These are phyloP conservation scores for Yamadazyma epiphylla DNA, from an alignment of 1,139 yeast species.

Conservation along the genomic window DNA sequence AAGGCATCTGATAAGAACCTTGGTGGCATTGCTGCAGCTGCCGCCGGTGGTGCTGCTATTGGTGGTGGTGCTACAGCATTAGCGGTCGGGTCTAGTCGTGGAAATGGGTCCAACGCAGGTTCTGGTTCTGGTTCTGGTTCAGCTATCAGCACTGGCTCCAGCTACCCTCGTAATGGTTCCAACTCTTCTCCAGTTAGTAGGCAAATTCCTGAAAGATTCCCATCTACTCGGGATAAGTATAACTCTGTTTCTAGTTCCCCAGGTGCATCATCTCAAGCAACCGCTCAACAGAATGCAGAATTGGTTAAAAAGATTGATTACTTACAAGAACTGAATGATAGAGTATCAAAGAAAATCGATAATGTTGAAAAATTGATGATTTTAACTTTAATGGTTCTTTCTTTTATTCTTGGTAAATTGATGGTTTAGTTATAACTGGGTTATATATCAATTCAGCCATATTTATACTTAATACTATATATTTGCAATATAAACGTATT, in stretches of 20 bases:
- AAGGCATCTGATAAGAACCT: no score
- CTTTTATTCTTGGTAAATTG: conserved; percentile 15
- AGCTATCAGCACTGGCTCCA: neutral
- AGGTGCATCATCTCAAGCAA: neutral
- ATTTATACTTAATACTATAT: no score
- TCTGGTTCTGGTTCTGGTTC: neutral
- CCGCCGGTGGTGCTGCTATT: conserved; percentile 10
- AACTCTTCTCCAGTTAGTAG: neutral
- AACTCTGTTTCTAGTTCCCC: neutral
- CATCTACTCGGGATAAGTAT: neutral
- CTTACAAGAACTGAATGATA: conserved; percentile 8
- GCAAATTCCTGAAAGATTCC: neutral
- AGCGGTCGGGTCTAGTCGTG: conserved; percentile 2
- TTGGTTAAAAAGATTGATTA: conserved; percentile 8
- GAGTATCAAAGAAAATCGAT: conserved; percentile 13
- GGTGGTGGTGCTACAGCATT: conserved; percentile 7
- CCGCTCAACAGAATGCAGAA: neutral
- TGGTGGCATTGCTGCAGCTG: conserved; percentile 8
- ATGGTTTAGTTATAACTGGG: no score
- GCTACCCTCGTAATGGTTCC: conserved; percentile 1
- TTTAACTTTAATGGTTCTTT: conserved; percentile 14
- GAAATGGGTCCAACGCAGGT: neutral
- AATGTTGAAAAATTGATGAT: conserved; percentile 13
- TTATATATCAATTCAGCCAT: no score
- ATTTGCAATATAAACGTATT: no score